A percentile compares a stretch with the other conserved stretches of the same genome.
Conservation (phyloP, 2,329 filamentous ascomycete genomes). For the Fusarium sacchari region DNA sequence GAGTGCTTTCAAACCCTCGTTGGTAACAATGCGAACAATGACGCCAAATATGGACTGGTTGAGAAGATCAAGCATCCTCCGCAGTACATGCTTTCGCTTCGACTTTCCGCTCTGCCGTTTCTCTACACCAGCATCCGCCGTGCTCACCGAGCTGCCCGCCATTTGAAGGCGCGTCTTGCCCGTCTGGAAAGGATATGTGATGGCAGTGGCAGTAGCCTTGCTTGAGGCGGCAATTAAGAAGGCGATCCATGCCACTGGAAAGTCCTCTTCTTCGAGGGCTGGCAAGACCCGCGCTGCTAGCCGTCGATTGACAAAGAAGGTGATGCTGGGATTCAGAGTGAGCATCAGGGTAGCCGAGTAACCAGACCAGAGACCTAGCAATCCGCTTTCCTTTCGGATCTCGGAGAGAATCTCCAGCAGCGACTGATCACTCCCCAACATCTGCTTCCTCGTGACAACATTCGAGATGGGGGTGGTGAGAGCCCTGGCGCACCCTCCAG, state of each 20-base stretch:
- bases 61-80: slow-evolving; percentile 36
- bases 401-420: slow-evolving; percentile 68
- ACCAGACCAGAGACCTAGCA: slow-evolving; percentile 85
- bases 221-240: slow-evolving; percentile 75
- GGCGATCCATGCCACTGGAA: slow-evolving; percentile 50
- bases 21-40: slow-evolving; percentile 65
- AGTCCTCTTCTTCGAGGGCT: slow-evolving; percentile 56
- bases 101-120: background rate
- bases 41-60: slow-evolving; percentile 69
- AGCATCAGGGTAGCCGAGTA: slow-evolving; percentile 84
- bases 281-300: slow-evolving; percentile 69
- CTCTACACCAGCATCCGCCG: slow-evolving; percentile 5
- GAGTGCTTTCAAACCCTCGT: slow-evolving; percentile 74
- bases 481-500: slow-evolving; percentile 78
- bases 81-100: slow-evolving; percentile 7
- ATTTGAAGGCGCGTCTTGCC: slow-evolving; percentile 84
- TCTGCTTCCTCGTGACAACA: slow-evolving; percentile 84
- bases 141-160: slow-evolving; percentile 49
- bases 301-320: slow-evolving; percentile 82
- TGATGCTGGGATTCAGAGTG: slow-evolving; percentile 86
- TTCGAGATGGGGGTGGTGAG: slow-evolving; percentile 85
- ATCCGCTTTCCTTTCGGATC: slow-evolving; percentile 75
- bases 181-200: slow-evolving; percentile 87
- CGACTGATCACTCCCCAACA: slow-evolving; percentile 57
- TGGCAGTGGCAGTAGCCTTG: slow-evolving; percentile 78